Conservation (phyloP, 768 basidiomycete genomes). For the Vararia minispora region DNA sequence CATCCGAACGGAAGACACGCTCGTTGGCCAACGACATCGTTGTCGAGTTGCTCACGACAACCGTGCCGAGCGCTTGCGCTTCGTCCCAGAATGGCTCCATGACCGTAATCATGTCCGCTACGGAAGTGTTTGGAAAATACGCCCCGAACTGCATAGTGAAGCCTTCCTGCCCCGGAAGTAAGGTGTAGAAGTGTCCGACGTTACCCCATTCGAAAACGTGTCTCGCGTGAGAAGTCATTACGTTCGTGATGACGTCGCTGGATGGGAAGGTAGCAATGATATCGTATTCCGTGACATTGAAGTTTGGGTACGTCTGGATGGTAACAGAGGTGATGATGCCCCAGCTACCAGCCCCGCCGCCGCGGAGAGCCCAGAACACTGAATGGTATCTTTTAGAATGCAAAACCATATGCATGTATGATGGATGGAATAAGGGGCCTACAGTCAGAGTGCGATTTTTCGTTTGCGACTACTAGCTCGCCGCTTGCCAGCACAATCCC, state of each 20-base stretch:
- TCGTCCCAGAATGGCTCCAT: too few species aligned
- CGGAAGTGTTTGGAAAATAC: constrained; percentile 15
- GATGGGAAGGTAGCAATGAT: constrained; percentile 12
- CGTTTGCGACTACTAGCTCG: neutral
- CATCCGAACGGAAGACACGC: constrained; percentile 5
- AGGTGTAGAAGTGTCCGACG: constrained; percentile 4
- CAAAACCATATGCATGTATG: too few species aligned
- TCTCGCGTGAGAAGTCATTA: constrained; percentile 22
- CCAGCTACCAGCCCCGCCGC: constrained; percentile 22
- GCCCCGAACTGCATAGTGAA: too few species aligned
- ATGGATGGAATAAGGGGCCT: neutral
- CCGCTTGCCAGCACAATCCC: constrained; percentile 6
- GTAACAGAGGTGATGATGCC: constrained; percentile 28
- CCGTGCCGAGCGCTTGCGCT: constrained; percentile 14
- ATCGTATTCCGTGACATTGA: constrained; percentile 18
- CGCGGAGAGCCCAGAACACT: constrained; percentile 16
- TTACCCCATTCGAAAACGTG: constrained; percentile 28
- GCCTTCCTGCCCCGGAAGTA: neutral
- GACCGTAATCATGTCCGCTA: too few species aligned
- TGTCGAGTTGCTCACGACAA: constrained; percentile 5
- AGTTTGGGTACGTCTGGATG: constrained; percentile 24
- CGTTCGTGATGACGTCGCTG: constrained; percentile 14
- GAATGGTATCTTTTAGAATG: neutral
- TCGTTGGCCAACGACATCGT: constrained; percentile 1
- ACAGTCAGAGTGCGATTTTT: constrained; percentile 5